Base-by-base conservation (phyloP, 2,329 filamentous ascomycete species). In the Proliferodiscus dingleyae region DNA sequence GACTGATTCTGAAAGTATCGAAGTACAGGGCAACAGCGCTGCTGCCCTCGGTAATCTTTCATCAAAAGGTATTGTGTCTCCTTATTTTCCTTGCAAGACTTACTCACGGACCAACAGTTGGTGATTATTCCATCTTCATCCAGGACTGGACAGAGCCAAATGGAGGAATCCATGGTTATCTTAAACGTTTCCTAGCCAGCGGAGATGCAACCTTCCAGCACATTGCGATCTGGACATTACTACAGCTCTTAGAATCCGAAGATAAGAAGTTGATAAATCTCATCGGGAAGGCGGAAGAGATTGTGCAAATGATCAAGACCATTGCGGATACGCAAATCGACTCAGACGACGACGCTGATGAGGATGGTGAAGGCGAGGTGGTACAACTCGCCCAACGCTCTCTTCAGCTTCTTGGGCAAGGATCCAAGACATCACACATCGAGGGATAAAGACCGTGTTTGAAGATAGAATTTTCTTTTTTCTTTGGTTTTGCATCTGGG, bases 131-230 rank as follows among this genome's bases (percentile, higher is more conserved):
- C 2, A 93, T 96, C 58, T 98, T 98, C 64, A 85, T 96, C 32
- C 84, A 89, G 57, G 88, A 95, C 66, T 98, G 93, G 93, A 83
- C 78, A 15, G 85, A 95, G 60, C 93, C 93, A 2, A 86, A 89
- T 51, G 93, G 89, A 37, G 93, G 93, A 37, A 95, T 98, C 50
- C 90, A 96, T 63, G 93, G 93, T 43, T 98, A 98, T 63, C 77
- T 98, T 28, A 87, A 83, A 59, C 83, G 91, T 44, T 98, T 98
- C 74, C 76, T 98, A 15, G 87, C 87, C 36, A 96, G 89, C 53
- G 91, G 90, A 32, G 93, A 98, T 63, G 83, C 93, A 1, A 98
- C 93, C 0, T 98, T 98, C 74, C 93, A 98, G 68, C 93, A 98
- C 65, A 98, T 98, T 62, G 93, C 93, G 41, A 95, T 97, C 53